phyloP scores from a whole-genome alignment of 805 yeast species.

The Saccharomycopsis oosterbeekiorum region DNA sequence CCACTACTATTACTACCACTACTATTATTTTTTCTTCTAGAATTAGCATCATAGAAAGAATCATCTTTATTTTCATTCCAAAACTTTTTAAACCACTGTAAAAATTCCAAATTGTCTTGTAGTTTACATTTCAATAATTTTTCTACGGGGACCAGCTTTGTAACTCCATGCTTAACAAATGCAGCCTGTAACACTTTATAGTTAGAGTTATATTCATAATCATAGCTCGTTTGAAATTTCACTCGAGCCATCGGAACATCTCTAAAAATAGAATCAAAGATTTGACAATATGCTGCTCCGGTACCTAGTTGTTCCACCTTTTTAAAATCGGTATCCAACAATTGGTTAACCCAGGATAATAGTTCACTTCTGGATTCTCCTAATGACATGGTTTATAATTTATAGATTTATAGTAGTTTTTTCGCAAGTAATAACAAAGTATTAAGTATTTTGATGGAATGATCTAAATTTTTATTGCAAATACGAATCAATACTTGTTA shows the following conservation, averaged over 20 bases:
- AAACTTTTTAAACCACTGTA: constrained; percentile 81
- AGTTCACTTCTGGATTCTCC: constrained; percentile 82
- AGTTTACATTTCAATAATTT: constrained; percentile 74
- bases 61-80: constrained; percentile 75
- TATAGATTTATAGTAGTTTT: not conserved
- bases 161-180: constrained; percentile 62
- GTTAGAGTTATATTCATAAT: constrained; percentile 69
- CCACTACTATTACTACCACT: not conserved
- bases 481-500: not conserved
- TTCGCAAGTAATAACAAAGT: not conserved
- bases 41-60: constrained; percentile 57
- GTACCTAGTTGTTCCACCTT: constrained; percentile 91
- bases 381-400: constrained; percentile 19
- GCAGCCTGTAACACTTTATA: constrained; percentile 78
- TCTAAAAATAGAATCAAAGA: constrained; percentile 73
- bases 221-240: constrained; percentile 57
- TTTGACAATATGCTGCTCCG: constrained; percentile 92
- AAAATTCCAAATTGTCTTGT: constrained; percentile 88
- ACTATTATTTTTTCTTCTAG: constrained; percentile 36
- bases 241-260: constrained; percentile 79
- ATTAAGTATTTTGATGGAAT: not conserved
- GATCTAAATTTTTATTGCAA: not conserved
- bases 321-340: constrained; percentile 52
- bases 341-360: constrained; percentile 72
- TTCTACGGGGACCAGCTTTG: constrained; percentile 72